Evolutionary conservation across 2,329 filamentous ascomycete genomes (phyloP).

Genomic region (Diaporthe citriasiana): DNA sequence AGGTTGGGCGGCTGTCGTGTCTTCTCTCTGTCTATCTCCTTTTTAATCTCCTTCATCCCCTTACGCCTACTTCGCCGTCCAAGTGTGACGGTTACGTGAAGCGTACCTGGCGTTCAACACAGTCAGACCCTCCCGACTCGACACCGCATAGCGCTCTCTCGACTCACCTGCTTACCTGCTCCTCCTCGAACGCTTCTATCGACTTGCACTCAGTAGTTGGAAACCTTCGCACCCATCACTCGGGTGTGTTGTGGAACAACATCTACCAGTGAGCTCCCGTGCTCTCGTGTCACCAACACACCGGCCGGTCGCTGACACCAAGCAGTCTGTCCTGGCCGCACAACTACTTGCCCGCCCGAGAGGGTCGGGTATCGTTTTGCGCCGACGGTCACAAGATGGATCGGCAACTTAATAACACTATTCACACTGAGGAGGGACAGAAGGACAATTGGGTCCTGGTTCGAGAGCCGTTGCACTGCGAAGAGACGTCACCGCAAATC

Average conservation of each 20-base stretch:
- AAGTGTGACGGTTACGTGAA: not conserved
- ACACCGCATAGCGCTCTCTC: not conserved
- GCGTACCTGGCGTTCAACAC: not conserved
- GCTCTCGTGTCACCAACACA: not conserved
- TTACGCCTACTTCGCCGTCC: not conserved
- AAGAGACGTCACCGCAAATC: not conserved
- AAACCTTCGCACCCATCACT: not conserved
- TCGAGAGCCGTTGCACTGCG: not conserved
- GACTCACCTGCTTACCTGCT: not conserved
- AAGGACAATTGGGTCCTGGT: not conserved
- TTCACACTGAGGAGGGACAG: not conserved
- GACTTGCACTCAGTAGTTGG: not conserved
- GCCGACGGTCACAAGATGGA: constrained; percentile 3
- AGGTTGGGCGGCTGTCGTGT: not conserved
- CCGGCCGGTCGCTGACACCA: not conserved
- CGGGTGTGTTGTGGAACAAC: not conserved
- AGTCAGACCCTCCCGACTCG: not conserved
- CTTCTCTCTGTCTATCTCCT: not conserved
- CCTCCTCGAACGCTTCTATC: not conserved
- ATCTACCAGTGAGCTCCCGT: not conserved
- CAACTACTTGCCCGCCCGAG: not conserved
- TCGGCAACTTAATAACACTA: not conserved
- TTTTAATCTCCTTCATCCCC: not conserved
- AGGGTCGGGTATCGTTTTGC: not conserved
- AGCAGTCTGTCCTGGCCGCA: constrained; percentile 8